Conservation (phyloP, 257 asterid genomes). For the Datura wrightii region DNA sequence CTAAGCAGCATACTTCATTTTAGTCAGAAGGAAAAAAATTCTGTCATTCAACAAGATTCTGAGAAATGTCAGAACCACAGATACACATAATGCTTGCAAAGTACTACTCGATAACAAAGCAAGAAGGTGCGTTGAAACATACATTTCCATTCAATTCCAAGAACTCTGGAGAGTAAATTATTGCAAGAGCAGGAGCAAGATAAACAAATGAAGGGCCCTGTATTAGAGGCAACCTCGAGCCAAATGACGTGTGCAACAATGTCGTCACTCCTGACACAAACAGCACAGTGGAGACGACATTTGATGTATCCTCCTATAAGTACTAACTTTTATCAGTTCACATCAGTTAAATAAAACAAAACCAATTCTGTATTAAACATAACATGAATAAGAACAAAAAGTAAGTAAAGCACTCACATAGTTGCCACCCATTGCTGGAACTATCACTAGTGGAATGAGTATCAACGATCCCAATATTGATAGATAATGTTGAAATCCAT, state of each 20-base stretch:
- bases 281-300: constrained; percentile 90
- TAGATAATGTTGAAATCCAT: constrained; percentile 92
- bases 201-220: constrained; percentile 98
- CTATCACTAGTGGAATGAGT: constrained; percentile 90
- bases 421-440: constrained; percentile 99
- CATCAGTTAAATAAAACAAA: constrained; percentile 15
- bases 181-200: constrained; percentile 96
- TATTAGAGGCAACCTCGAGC: constrained; percentile 95
- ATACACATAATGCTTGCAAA: background rate
- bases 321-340: constrained; percentile 37
- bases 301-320: constrained; percentile 88
- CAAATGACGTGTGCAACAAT: constrained; percentile 82
- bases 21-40: background rate
- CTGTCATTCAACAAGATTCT: background rate
- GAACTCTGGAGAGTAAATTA: constrained; percentile 90
- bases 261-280: constrained; percentile 92
- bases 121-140: constrained; percentile 41
- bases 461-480: constrained; percentile 94
- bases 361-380: background rate
- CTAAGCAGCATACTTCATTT: background rate
- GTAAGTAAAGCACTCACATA: constrained; percentile 76
- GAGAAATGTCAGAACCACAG: background rate
- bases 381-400: constrained; percentile 33
- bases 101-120: background rate
- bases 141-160: constrained; percentile 86